phyloP scores from a whole-genome alignment of 306 rosid genomes.

The Trifolium pratense region DNA sequence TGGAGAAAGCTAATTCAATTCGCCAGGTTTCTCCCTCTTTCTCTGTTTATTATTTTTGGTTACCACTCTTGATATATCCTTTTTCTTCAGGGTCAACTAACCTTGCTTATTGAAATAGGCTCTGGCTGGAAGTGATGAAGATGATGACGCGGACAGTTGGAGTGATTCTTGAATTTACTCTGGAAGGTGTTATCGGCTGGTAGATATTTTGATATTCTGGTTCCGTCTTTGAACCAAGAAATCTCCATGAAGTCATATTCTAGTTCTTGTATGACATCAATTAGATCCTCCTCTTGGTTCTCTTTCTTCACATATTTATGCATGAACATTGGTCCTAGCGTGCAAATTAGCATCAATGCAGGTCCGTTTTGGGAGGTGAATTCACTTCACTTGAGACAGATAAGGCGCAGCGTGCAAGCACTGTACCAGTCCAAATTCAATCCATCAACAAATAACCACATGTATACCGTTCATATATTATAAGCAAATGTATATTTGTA shows the following conservation, averaged over 20 bases:
- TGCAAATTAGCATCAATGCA: constrained; percentile 34
- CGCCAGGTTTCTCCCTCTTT: constrained; percentile 76
- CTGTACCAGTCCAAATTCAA: constrained; percentile 48
- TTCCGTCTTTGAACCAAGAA: constrained; percentile 37
- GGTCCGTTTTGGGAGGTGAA: constrained; percentile 35
- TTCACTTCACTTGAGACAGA: constrained; percentile 38
- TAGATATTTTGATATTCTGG: constrained; percentile 27
- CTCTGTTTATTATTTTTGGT: constrained; percentile 5
- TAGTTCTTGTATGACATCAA: constrained; percentile 2
- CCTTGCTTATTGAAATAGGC: constrained; percentile 62
- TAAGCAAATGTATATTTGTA: constrained; percentile 68
- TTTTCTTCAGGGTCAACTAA: constrained; percentile 36
- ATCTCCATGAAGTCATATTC: constrained; percentile 11
- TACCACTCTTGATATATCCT: background rate
- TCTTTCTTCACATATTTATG: constrained; percentile 29
- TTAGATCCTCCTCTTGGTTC: constrained; percentile 20
- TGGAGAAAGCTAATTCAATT: constrained; percentile 94
- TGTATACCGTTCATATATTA: constrained; percentile 14
- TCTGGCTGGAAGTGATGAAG: constrained; percentile 91
- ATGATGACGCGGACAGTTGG: constrained; percentile 80
- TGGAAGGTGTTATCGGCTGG: constrained; percentile 29
- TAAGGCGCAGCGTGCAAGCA: constrained; percentile 57
- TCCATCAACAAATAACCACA: constrained; percentile 30
- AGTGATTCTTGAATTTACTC: constrained; percentile 64
- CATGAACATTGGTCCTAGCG: constrained; percentile 32